A percentile compares a stretch with the other conserved stretches of the same genome.
Conservation (phyloP, 495 filamentous ascomycete genomes). For the Gamarada debralockiae region DNA sequence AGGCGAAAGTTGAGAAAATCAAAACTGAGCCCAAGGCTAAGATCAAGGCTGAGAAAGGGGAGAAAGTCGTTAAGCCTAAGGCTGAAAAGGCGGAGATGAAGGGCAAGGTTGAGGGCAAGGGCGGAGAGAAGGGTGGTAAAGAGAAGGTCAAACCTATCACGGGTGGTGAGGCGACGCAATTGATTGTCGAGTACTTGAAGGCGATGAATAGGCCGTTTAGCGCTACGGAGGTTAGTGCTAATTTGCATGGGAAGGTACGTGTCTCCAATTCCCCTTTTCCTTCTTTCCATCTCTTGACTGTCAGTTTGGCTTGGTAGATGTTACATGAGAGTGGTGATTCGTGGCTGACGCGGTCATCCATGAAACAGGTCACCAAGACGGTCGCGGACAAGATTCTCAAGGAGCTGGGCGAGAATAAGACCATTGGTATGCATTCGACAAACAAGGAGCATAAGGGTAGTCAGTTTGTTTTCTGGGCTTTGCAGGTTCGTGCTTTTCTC, state of each 20-base stretch:
- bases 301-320: background rate
- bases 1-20: constrained; percentile 20
- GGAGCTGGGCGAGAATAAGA: constrained; percentile 56
- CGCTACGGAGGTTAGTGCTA: constrained; percentile 60
- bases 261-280: background rate
- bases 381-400: constrained; percentile 59
- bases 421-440: constrained; percentile 51
- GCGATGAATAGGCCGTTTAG: constrained; percentile 21
- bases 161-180: constrained; percentile 16
- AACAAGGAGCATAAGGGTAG: constrained; percentile 20
- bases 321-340: background rate
- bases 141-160: constrained; percentile 18
- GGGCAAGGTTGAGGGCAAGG: background rate
- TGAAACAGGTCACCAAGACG: constrained; percentile 52
- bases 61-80: constrained; percentile 15
- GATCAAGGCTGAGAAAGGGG: constrained; percentile 5
- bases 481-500: constrained; percentile 38
- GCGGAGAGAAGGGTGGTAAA: constrained; percentile 9
- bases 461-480: constrained; percentile 26
- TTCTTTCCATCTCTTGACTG: background rate
- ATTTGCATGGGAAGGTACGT: constrained; percentile 56
- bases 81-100: constrained; percentile 2
- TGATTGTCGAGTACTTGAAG: constrained; percentile 18
- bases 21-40: constrained; percentile 6
- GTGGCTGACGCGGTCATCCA: background rate